Evolutionary conservation across 2,329 filamentous ascomycete genomes (phyloP), one percentile per base, ranked within the genome.

Genomic region (Colletotrichum eremochloae): DNA sequence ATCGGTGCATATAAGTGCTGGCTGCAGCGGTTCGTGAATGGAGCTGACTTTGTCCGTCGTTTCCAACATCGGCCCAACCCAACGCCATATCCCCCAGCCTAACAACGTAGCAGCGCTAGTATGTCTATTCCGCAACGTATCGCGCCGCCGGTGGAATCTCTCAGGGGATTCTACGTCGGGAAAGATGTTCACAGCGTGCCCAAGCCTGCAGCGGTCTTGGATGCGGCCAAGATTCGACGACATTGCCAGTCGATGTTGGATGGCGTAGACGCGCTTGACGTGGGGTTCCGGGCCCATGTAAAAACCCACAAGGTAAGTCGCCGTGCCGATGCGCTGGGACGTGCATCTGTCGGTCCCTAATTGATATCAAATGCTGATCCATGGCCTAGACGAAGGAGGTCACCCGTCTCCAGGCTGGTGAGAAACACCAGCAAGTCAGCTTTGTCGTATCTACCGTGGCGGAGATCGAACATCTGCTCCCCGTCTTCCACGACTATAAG

Each of bases 281-380:
- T 92, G 0, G 84, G 81, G 0, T 92, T 92, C 71, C 82, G 91
- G 15, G 87, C 88, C 0, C 91, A 93, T 75, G 85, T 92, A 6
- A 92, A 92, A 78, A 91, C 89, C 9, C 91, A 92, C 77, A 92
- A 92, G 80, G 88, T 89, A 5, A 48, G 52, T 20, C 3, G 2
- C 11, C 4, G 4, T 58, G 5, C 2, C 36, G 40, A 3, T 11
- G 42, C 24, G 1, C 24, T 24, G 52, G 29, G 29, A 18, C 14
- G 31, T 3, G 14, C 20, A 15, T 14, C 31, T 14, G 24, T 24
- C 6, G 5, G 14, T 29, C 3, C 20, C 18, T 7, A 14, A 7
- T n/a, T 14, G 40, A 20, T 18, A 20, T 4, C 8, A 8, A 3
- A 29, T 9, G 8, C 15, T n/a, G 4, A 24, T 15, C 8, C 12